Evolutionary conservation across 208 protist species (phyloP), one percentile per base, ranked within the genome.

Genomic region (Lotmaria passim): DNA sequence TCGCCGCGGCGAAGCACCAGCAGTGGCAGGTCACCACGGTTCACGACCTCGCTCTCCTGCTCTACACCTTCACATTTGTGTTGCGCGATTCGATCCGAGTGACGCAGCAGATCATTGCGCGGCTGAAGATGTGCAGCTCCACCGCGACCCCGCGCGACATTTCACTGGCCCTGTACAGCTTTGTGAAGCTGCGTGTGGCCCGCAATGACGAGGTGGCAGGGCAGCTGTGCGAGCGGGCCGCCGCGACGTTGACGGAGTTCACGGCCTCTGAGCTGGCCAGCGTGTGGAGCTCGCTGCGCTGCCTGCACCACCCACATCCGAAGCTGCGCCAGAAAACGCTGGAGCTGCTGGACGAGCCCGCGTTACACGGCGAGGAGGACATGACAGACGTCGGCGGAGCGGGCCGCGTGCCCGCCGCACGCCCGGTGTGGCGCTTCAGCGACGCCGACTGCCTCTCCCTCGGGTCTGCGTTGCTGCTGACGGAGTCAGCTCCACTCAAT

Each of bases 11-110:
- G 21, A 47, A 50, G 48, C 68, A 79, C 15, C 53, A 73, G 51
- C 81, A 71, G 65, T 69, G 62, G 69, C 65, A 73, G 60, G 31
- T 78, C 10, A 86, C 75, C 39, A 91, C 81, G 2, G 89, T 91
- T 47, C 80, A 90, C 50, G 91, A 96, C 69, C 81, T 96, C 23
- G 82, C 79, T 24, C 60, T 83, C 61, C 79, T 94, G 24, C 86
- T 96, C 62, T 94, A 87, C 67, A 79, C 72, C 57, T 90, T 94
- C 69, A 96, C 91, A 6, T 92, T 89, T 75, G 77, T 93, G 7
- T 63, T 96, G 30, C 83, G 82, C 34, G 88, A 84, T 24, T 86
- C 93, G 17, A 93, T 94, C 61, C 79, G 85, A 7, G 88, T 93
- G 6, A 89, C 91, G 50, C 91, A 96, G 65, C 82, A 91, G 73